Evolutionary conservation across 1,139 yeast genomes (phyloP).

Genomic region (Zygosaccharomyces sapae): DNA sequence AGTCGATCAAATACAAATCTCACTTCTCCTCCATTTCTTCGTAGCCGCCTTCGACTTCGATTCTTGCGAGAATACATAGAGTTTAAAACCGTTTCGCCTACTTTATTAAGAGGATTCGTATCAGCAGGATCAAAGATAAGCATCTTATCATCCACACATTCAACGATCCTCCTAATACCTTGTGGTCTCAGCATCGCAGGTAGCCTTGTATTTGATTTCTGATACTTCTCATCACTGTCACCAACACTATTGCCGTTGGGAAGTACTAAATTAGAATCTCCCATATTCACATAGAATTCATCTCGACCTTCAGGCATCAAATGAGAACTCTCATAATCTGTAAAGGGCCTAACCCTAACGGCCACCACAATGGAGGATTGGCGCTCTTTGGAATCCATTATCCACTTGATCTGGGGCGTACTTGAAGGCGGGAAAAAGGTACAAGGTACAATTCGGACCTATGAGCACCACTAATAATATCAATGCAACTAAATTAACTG

Average conservation of each 20-base stretch:
- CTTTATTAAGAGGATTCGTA: conserved; percentile 57
- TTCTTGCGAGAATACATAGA: conserved; percentile 23
- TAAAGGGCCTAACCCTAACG: conserved; percentile 83
- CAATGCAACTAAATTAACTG: neutral
- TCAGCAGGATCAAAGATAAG: conserved; percentile 83
- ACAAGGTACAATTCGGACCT: neutral
- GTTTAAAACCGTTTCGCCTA: conserved; percentile 59
- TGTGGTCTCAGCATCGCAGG: conserved; percentile 39
- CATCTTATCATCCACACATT: conserved; percentile 86
- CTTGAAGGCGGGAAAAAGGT: neutral
- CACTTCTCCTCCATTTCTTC: conserved; percentile 64
- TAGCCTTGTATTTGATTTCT: conserved; percentile 5
- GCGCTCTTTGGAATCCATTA: conserved; percentile 21
- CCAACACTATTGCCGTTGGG: conserved; percentile 15
- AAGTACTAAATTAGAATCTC: conserved; percentile 23
- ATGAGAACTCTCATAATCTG: conserved; percentile 50
- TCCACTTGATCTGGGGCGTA: neutral
- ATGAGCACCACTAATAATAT: neutral
- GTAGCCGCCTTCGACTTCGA: conserved; percentile 31
- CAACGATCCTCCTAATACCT: conserved; percentile 67
- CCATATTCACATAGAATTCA: conserved; percentile 15
- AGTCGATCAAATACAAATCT: conserved; percentile 77
- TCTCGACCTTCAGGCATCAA: conserved; percentile 39
- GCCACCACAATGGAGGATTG: conserved; percentile 75
- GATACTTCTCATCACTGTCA: neutral